Evolutionary conservation across 2,329 filamentous ascomycete species (phyloP), one percentile per base, ranked within the genome.

Genomic region (Aspergillus eucalypticola): DNA sequence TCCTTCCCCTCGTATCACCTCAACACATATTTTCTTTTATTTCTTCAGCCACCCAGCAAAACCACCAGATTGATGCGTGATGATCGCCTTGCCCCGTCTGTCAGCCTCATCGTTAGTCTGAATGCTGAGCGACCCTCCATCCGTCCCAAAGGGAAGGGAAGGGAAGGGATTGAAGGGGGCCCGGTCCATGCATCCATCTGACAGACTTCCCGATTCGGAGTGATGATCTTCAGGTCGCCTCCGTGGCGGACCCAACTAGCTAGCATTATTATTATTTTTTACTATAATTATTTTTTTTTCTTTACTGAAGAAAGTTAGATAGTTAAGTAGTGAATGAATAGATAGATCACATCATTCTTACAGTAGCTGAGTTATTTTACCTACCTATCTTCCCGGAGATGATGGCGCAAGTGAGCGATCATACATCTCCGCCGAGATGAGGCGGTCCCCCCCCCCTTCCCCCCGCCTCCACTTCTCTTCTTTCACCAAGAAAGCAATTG

Each of bases 181-280:
- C 46, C 23, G n/a, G 46, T 15, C 25, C n/a, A 50, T 50, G 46
- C 25, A 10, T 11, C 17, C 10, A 21, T 17, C 25, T 15, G 23
- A 29, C 23, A 23, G 19, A 27, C 6, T 27, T 44, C 52, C 35
- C 38, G 52, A 42, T 55, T 42, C 10, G 39, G 38, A 25, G n/a
- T 8, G 23, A 44, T 54, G 52, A 54, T 54, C 52, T 42, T 39
- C 52, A 25, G 42, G 39, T 35, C 35, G 53, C 53, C 41, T 55
- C 53, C 44, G 25, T 46, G 53, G 32, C 53, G 53, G 52, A 23
- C 38, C 32, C 52, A 39, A 39, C 52, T 54, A 19, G 32, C 32
- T 29, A 5, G 27, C 27, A 32, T 32, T 35, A 35, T 35, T 35
- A 6, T 35, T 35, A 5, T 3, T 10, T 13, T 6, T 35, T 15